Evolutionary conservation across 257 asterid genomes (phyloP).

Genomic region (Gentiana dahurica): DNA sequence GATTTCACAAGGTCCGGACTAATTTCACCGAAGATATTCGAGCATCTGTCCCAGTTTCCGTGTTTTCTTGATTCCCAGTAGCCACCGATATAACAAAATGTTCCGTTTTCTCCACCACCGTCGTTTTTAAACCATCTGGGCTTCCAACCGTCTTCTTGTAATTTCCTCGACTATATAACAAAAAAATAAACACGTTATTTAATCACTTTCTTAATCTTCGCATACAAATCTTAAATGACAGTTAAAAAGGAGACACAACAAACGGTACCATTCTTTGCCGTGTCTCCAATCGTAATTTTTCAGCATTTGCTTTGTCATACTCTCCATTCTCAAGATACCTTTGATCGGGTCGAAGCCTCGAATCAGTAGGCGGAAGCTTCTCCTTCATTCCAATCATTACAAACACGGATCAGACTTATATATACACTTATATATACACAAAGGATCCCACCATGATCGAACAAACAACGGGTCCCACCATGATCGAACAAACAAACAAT

Average conservation of each 20-base stretch:
- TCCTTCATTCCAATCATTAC: slow-evolving; percentile 36
- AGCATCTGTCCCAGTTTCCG: slow-evolving; percentile 68
- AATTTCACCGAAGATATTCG: slow-evolving; percentile 29
- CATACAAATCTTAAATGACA: neutral
- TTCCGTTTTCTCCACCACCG: slow-evolving; percentile 32
- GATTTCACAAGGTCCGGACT: slow-evolving; percentile 36
- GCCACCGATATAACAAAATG: slow-evolving; percentile 59
- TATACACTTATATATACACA: neutral
- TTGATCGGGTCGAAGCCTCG: slow-evolving; percentile 93
- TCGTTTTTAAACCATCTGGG: slow-evolving; percentile 75
- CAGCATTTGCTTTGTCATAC: slow-evolving; percentile 75
- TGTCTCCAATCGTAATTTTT: slow-evolving; percentile 76
- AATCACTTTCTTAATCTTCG: no score
- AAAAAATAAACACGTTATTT: neutral
- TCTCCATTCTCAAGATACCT: slow-evolving; percentile 84
- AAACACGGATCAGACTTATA: slow-evolving; percentile 20
- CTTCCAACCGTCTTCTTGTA: slow-evolving; percentile 93
- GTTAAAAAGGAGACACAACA: no score
- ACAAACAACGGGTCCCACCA: no score
- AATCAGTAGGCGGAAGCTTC: slow-evolving; percentile 95
- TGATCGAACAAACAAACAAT: no score
- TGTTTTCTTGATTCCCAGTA: slow-evolving; percentile 88
- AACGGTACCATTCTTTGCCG: slow-evolving; percentile 75
- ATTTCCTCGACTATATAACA: slow-evolving; percentile 61
- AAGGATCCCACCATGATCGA: no score